These are phyloP conservation scores for Aspergillus pseudoterreus DNA, from an alignment of 2,329 filamentous ascomycete species.

Conservation along the genomic window DNA sequence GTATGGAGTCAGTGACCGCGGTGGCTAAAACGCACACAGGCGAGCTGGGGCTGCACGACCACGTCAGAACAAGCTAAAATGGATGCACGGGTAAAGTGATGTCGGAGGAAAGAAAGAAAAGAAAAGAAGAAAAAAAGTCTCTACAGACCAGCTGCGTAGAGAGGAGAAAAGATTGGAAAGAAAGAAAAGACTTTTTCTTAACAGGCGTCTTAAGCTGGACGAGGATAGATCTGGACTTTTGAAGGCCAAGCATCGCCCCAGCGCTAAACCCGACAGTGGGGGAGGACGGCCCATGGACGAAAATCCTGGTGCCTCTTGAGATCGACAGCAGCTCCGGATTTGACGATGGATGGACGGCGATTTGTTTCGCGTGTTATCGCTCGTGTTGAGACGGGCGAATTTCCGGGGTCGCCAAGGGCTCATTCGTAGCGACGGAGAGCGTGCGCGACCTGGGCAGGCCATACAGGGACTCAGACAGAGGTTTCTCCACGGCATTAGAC, in stretches of 20 bases:
- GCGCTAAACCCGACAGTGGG: slow-evolving; percentile 15
- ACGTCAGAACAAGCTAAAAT: slow-evolving; percentile 29
- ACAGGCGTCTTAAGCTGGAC: background rate
- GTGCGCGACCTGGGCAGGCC: background rate
- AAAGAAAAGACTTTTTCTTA: slow-evolving; percentile 5
- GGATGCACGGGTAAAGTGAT: slow-evolving; percentile 1
- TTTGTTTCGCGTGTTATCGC: slow-evolving; percentile 16
- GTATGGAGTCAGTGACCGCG: slow-evolving; percentile 19
- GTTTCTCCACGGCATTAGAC: slow-evolving; percentile 3
- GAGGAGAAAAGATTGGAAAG: slow-evolving; percentile 9
- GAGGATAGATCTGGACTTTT: slow-evolving; percentile 21
- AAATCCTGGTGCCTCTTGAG: slow-evolving; percentile 21
- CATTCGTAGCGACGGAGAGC: background rate
- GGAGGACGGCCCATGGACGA: slow-evolving; percentile 16
- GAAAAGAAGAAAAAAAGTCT: slow-evolving; percentile 6
- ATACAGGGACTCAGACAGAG: background rate
- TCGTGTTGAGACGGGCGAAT: slow-evolving; percentile 3
- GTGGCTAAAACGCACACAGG: slow-evolving; percentile 21
- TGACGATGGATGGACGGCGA: slow-evolving; percentile 12
- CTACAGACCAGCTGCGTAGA: slow-evolving; percentile 17
- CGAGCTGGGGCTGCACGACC: slow-evolving; percentile 23
- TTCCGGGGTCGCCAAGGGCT: slow-evolving; percentile 2
- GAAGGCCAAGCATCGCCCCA: slow-evolving; percentile 14
- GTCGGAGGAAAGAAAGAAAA: slow-evolving; percentile 1
- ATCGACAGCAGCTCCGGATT: slow-evolving; percentile 22